Conservation (phyloP, 2,329 filamentous ascomycete genomes). For the Monosporascus ibericus region DNA sequence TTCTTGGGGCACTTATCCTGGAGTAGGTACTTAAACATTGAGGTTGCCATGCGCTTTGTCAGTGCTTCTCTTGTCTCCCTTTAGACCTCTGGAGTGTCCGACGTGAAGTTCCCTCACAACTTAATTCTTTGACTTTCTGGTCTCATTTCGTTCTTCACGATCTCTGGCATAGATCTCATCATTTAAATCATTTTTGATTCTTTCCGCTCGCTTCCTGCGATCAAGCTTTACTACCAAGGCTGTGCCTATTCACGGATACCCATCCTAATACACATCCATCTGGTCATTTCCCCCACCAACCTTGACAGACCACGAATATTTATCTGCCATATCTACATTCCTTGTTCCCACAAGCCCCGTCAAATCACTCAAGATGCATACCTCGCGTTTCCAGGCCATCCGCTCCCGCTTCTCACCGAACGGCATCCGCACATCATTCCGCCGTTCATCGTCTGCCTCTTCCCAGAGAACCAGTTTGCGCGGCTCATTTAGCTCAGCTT, state of each 20-base stretch:
- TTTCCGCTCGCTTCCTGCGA: slow-evolving; percentile 23
- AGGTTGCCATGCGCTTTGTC: slow-evolving; percentile 3
- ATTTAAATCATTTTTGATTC: slow-evolving; percentile 16
- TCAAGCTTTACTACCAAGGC: slow-evolving; percentile 15
- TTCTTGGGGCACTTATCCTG: not conserved
- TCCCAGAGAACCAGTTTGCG: slow-evolving; percentile 34
- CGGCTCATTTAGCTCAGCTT: slow-evolving; percentile 37
- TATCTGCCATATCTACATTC: not conserved
- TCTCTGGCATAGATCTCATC: slow-evolving; percentile 22
- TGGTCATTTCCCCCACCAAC: not conserved
- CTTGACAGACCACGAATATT: slow-evolving; percentile 1
- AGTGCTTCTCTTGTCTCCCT: slow-evolving; percentile 4
- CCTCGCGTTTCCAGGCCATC: slow-evolving; percentile 44
- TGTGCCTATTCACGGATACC: slow-evolving; percentile 22
- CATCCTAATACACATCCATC: slow-evolving; percentile 7
- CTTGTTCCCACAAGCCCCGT: slow-evolving; percentile 2
- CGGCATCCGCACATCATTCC: slow-evolving; percentile 45
- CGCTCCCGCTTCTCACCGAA: slow-evolving; percentile 44
- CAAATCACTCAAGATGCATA: slow-evolving; percentile 34
- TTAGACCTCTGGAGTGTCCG: slow-evolving; percentile 19
- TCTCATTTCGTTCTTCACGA: slow-evolving; percentile 13
- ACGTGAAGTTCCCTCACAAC: slow-evolving; percentile 1
- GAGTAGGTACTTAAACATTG: slow-evolving; percentile 13
- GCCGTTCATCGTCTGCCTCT: slow-evolving; percentile 43
- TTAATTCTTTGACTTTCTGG: slow-evolving; percentile 5